These are phyloP conservation scores for Neurospora sp. DNA, from an alignment of 495 filamentous ascomycete species.

Conservation along the genomic window DNA sequence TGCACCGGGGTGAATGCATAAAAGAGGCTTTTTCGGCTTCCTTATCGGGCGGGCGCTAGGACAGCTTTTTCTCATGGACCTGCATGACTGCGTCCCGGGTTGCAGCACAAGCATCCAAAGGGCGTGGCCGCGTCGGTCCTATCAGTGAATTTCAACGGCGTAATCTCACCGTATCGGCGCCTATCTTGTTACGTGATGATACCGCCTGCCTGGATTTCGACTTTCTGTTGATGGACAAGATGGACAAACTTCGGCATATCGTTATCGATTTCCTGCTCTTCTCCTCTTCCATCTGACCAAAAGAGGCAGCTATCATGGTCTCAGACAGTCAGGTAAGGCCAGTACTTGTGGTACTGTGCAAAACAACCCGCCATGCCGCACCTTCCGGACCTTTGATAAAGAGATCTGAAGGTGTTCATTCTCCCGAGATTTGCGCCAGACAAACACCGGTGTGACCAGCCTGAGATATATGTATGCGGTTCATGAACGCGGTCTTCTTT, in stretches of 20 bases:
- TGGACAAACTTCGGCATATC: background rate
- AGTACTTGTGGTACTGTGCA: background rate
- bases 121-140: background rate
- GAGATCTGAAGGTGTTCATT: background rate
- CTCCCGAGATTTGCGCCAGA: background rate
- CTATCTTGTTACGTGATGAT: background rate
- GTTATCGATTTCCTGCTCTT: background rate
- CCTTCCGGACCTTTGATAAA: background rate
- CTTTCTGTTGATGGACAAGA: background rate
- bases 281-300: background rate
- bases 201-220: background rate
- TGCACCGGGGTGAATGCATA: background rate
- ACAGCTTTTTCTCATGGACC: background rate
- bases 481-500: background rate
- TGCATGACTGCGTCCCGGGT: background rate
- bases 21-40: background rate
- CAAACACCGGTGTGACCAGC: background rate
- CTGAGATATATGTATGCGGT: background rate
- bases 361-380: background rate
- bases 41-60: no score
- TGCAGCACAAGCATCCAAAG: background rate
- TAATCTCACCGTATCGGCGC: background rate
- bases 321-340: background rate
- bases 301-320: background rate
- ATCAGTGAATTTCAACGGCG: background rate